phyloP scores from a whole-genome alignment of 345 rosid species.

The Citrus cavaleriei region DNA sequence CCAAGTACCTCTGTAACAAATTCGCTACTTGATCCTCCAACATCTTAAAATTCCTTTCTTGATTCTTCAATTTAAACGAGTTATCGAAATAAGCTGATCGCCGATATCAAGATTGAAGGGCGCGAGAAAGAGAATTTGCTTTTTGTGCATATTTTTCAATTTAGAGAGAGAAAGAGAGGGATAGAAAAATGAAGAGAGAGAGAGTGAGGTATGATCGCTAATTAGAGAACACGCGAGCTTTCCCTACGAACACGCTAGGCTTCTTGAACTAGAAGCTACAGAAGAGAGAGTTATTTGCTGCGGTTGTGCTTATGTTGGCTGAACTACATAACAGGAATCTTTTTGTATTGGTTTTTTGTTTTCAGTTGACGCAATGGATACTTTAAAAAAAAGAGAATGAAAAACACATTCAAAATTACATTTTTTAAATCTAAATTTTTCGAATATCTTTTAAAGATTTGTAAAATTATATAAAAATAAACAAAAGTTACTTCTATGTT shows the following conservation, averaged over 20 bases:
- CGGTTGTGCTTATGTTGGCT: background rate
- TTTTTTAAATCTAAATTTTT: too few species aligned
- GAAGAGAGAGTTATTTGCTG: background rate
- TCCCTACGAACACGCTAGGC: constrained; percentile 37
- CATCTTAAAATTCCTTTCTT: constrained; percentile 41
- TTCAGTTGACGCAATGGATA: too few species aligned
- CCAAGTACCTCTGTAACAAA: constrained; percentile 80
- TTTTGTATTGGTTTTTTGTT: too few species aligned
- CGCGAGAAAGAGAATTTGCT: background rate
- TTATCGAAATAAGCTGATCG: background rate
- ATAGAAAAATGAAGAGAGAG: background rate
- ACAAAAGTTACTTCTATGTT: too few species aligned
- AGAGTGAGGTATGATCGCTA: constrained; percentile 7
- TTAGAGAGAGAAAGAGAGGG: too few species aligned
- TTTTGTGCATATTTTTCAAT: background rate
- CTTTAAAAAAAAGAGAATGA: too few species aligned
- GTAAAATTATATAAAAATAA: too few species aligned
- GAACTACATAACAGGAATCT: background rate
- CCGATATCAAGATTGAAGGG: background rate
- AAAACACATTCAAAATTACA: too few species aligned
- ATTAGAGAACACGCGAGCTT: constrained; percentile 11
- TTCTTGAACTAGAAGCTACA: constrained; percentile 15
- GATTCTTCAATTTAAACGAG: constrained; percentile 4
- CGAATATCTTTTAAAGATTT: too few species aligned
- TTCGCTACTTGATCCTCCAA: constrained; percentile 98